Base-by-base conservation (phyloP, 805 yeast genomes). In the Pichia pseudocactophila region DNA sequence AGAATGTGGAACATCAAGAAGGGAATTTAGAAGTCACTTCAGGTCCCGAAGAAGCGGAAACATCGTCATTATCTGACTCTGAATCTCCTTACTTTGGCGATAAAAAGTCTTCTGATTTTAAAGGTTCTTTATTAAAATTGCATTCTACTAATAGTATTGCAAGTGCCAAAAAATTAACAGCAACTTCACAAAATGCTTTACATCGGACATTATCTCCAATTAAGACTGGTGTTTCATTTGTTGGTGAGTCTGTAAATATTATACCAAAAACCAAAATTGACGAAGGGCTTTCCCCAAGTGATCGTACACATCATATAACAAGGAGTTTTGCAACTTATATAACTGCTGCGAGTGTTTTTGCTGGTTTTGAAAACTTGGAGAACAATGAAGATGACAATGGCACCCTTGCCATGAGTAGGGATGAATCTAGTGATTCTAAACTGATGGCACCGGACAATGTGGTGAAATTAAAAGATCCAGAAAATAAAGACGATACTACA, bases 261-360 rank as follows among this genome's bases (percentile, higher is more conserved):
- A 12, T 7, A n/a, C 15, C 31, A 5, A 28, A 28, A 28, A 7
- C 15, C 6, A n/a, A 5, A 28, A 4, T 5, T 7, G 31, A 11
- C 4, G 11, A 7, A 28, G 31, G 11, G 4, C 6, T 28, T 28
- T 28, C 31, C 4, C 6, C 5, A 5, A 10, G 11, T 28, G 31
- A 12, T 28, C 31, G 31, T 28, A 52, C 59, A 1, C 64, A 65
- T 12, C 69, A 66, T 34, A 69, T 71, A 58, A 72, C 77, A 15
- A 68, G 67, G 50, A 72, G 78, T 34, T 68, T 78, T 49, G 78
- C 74, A 3, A 72, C 76, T 0, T 53, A 75, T 40, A 61, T 78
- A 42, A 74, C 82, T 0, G 70, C 81, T 0, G 78, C 82, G 0
- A 72, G 78, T 47, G 68, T 74, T 44, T 73, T 70, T 52, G 69